Conservation (phyloP, 768 basidiomycete genomes). For the Tephrocybe rancida region DNA sequence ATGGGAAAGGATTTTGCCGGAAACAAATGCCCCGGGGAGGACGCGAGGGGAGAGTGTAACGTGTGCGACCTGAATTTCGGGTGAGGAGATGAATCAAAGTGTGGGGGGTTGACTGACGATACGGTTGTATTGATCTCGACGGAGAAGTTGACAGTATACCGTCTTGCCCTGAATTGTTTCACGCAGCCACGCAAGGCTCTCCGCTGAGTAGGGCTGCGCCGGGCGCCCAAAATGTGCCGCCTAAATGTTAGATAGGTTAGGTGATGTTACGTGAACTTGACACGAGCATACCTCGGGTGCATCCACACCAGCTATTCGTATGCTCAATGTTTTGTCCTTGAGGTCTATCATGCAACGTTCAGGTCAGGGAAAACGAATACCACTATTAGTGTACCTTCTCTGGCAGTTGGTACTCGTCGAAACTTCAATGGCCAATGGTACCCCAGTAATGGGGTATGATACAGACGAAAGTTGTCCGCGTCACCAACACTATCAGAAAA, state of each 20-base stretch:
- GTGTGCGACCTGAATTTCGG: conserved; percentile 58
- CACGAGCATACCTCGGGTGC: conserved; percentile 76
- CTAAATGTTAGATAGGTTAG: conserved; percentile 34
- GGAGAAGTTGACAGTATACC: conserved; percentile 72
- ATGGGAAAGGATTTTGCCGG: conserved; percentile 53
- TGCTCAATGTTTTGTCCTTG: conserved; percentile 80
- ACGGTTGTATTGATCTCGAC: conserved; percentile 83
- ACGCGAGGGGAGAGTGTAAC: conserved; percentile 57
- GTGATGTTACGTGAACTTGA: neutral
- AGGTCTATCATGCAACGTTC: conserved; percentile 50
- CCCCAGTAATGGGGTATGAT: conserved; percentile 80
- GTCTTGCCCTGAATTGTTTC: conserved; percentile 53
- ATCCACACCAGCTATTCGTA: conserved; percentile 90
- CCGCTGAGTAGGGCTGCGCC: conserved; percentile 72
- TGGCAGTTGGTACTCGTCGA: conserved; percentile 56
- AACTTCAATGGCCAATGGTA: conserved; percentile 77
- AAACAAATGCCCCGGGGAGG: conserved; percentile 50
- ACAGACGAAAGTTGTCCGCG: conserved; percentile 86
- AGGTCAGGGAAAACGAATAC: neutral
- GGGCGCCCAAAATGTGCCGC: conserved; percentile 84
- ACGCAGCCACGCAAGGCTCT: conserved; percentile 76
- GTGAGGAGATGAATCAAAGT: neutral
- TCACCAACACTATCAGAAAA: conserved; percentile 72
- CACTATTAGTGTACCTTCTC: conserved; percentile 49
- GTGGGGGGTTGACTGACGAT: conserved; percentile 53